Evolutionary conservation across 1,284 basidiomycete species (phyloP), one percentile per base, ranked within the genome.

Genomic region (Papiliotrema laurentii): DNA sequence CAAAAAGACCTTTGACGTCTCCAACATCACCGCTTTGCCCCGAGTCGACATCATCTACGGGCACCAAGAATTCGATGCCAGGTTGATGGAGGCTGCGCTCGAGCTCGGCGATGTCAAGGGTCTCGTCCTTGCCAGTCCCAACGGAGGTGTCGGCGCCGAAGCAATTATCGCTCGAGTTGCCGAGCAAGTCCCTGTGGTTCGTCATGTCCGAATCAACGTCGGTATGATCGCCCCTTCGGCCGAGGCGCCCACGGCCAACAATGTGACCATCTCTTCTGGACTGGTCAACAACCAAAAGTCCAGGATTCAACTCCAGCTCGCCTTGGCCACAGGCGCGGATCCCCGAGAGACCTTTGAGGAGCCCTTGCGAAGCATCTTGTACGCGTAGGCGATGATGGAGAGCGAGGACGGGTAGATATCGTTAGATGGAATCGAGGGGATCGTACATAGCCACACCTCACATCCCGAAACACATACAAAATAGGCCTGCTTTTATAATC

Each of bases 1-100:
- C 27, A 53, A 56, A 42, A 43, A 52, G 25, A 45, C 22, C 2
- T 65, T 56, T 45, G 49, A 62, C 27, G 63, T 63, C 26, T 9
- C 33, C 4, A 21, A 21, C 19, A 19, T 44, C 28, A 22, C n/a
- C 10, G 4, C 42, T 1, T 47, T 68, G 1, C 64, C 65, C 10
- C 53, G 45, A 2, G 67, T 69, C 13, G 62, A 60, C 41, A 56
- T 68, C 40, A 33, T 65, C 22, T 62, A 61, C 44, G 58, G 55
- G 5, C 47, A 53, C n/a, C 53, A 58, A 28, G 53, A 55, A 21
- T 42, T 46, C n/a, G 53, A 58, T 38, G 35, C 40, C 3, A 26
- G 55, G 6, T 21, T 58, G 27, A 39, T 54, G n/a, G 40, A 51
- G 7, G 39, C 46, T 5, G 43, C 51, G n/a, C 28, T 41, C 25